These are phyloP conservation scores for Rhododendron kiyosumense DNA, from an alignment of 148 eudicot species.

Conservation along the genomic window DNA sequence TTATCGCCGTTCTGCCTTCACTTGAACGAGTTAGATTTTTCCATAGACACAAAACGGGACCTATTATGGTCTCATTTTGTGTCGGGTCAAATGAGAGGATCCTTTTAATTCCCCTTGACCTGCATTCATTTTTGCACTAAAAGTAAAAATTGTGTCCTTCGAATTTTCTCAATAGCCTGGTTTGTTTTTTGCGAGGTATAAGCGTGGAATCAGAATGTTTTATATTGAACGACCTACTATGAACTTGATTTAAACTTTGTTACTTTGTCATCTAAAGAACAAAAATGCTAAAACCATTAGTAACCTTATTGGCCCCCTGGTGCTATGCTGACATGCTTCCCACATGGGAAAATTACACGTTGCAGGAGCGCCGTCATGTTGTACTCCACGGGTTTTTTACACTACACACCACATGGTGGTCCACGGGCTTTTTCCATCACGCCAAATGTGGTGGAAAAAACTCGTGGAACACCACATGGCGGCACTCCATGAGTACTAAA, in stretches of 20 bases:
- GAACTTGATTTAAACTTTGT: background rate
- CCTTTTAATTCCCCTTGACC: background rate
- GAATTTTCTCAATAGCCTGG: background rate
- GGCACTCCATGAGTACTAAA: too few species aligned
- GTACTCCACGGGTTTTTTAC: too few species aligned
- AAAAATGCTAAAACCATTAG: background rate
- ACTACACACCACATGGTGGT: too few species aligned
- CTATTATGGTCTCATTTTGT: background rate
- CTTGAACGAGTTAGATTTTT: background rate
- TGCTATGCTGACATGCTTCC: background rate
- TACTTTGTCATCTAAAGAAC: background rate
- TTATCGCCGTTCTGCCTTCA: background rate
- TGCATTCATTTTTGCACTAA: background rate
- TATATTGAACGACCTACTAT: background rate
- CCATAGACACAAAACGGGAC: background rate
- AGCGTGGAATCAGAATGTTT: background rate
- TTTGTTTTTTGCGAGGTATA: background rate
- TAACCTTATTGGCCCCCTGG: background rate
- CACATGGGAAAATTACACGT: background rate
- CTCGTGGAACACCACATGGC: too few species aligned
- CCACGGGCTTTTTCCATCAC: too few species aligned
- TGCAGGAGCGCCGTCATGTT: too few species aligned
- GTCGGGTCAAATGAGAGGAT: background rate
- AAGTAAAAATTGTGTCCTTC: background rate
- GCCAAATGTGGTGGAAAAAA: too few species aligned